Base-by-base conservation (phyloP, 495 filamentous ascomycete species). In the Daldinia decipiens region DNA sequence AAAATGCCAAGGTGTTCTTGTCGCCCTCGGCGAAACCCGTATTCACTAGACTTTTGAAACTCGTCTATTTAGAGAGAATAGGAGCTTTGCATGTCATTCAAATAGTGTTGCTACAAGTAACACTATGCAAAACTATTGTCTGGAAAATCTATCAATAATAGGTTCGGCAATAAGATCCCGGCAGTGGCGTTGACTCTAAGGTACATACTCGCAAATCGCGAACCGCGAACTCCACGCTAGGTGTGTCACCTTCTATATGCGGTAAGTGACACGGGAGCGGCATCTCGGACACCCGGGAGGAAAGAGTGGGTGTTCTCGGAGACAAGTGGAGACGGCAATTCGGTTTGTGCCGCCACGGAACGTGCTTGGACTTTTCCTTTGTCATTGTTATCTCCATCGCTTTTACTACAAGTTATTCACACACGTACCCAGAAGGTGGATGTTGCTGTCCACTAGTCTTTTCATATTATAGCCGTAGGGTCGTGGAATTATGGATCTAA, bases 21-120 rank as follows among this genome's bases (percentile, higher is more conserved):
- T 59, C 45, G 32, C 40, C 53, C 19, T 67, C 62, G 63, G 62
- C 62, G 68, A 71, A 71, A 53, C 58, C 68, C 68, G 59, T 59
- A 5, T 51, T 21, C 45, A 17, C 45, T 3, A 62, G 15, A 19
- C 9, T 31, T 29, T n/a, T 55, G 50, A 55, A 31, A 54, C 50
- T 64, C 17, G 38, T 19, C 29, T 26, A 12, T 19, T 4, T 5
- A 55, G 11, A 5, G 19, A 17, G 26, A 40, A 55, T 12, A 34
- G 45, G 12, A 51, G 45, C 21, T 26, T 3, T 51, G 21, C 24
- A 51, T 21, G 45, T 17, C 1, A 40, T 40, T 6, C 2, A 0
- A 40, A 40, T 17, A 40, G 17, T 40, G 13, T 15, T 40, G 39
- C 6, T 40, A 17, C 39, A 40, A 40, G 39, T 40, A 8, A 17